Base-by-base conservation (phyloP, 257 asterid species). In the Solanum habrochaites region DNA sequence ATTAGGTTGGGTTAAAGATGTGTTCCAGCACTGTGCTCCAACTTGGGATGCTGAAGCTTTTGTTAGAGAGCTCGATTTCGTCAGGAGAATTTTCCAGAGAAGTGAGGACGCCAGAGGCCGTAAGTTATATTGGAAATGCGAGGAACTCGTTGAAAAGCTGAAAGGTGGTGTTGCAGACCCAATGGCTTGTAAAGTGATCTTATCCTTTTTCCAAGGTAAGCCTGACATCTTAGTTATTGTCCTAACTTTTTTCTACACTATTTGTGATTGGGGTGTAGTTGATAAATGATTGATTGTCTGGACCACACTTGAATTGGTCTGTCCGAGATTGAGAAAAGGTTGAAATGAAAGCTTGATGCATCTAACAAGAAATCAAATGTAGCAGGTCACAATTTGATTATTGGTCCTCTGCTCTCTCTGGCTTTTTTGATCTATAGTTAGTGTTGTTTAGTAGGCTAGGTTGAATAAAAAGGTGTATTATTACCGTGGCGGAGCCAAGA, bases 1-100 rank as follows among this genome's bases (percentile, higher is more conserved):
- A 66, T 89, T 97, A 43, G 99, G 98, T 20, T 97, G 98, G 99
- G 99, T 95, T 18, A 95, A 93, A 89, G 99, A 97, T 92, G 96
- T 97, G 42, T 95, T 97, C 90, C 97, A 93, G 92, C 98, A 97
- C 84, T 97, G 99, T 90, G 98, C 95, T 27, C 96, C 98, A 16
- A 94, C 88, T 90, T 97, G 99, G 99, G 98, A 97, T 87, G 94
- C 93, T 88, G 99, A 95, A 70, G 94, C 95, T 78, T 86, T 97
- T 88, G 89, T 91, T 85, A 94, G 98, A 88, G 98, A 97, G 88
- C 96, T 97, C 45, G 98, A 97, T 89, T 95, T 83, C 89, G 99
- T 95, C n/a, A 93, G 98, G 77, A 91, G 96, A 87, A 95, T 97
- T 74, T 97, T 94, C 90, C 94, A 93, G 7, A 95, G 98, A 85